phyloP scores from a whole-genome alignment of 1,284 basidiomycete species.

The Neolentinus lepideus region DNA sequence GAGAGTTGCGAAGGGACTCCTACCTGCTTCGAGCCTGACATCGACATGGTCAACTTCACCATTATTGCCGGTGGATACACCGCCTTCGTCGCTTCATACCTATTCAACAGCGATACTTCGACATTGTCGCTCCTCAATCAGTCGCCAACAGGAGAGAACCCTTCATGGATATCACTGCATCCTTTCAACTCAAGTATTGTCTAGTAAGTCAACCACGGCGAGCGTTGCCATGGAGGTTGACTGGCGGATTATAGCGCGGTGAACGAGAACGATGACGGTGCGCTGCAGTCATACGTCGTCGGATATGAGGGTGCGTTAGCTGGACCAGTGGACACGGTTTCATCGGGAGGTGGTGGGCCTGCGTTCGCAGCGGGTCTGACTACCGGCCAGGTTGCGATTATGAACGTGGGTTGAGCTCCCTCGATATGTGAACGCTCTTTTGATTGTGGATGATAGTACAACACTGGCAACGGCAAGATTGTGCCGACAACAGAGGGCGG shows the following conservation, averaged over 20 bases:
- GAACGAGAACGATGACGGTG: conserved; percentile 41
- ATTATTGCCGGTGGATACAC: conserved; percentile 58
- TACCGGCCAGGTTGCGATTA: conserved; percentile 49
- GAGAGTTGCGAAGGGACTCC: too few species aligned
- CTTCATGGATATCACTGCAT: conserved; percentile 49
- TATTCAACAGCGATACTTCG: conserved; percentile 42
- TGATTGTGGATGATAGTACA: conserved; percentile 33
- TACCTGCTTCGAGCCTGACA: too few species aligned
- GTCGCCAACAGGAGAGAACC: conserved; percentile 42
- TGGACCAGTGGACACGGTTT: conserved; percentile 35
- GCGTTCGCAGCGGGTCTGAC: conserved; percentile 43
- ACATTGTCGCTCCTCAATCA: conserved; percentile 38
- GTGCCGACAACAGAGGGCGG: conserved; percentile 35
- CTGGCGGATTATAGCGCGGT: conserved; percentile 32
- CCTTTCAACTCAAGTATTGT: conserved; percentile 47
- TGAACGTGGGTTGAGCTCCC: conserved; percentile 37
- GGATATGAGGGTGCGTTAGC: conserved; percentile 36
- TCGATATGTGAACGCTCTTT: neutral
- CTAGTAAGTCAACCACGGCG: conserved; percentile 36
- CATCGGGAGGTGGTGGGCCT: conserved; percentile 44
- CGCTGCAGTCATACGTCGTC: conserved; percentile 51
- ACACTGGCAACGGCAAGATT: conserved; percentile 47
- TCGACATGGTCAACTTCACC: conserved; percentile 46
- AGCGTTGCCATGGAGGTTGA: neutral
- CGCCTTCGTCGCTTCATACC: conserved; percentile 51